phyloP scores from a whole-genome alignment of 169 alveolate genomes.

The Plasmodium sp. region DNA sequence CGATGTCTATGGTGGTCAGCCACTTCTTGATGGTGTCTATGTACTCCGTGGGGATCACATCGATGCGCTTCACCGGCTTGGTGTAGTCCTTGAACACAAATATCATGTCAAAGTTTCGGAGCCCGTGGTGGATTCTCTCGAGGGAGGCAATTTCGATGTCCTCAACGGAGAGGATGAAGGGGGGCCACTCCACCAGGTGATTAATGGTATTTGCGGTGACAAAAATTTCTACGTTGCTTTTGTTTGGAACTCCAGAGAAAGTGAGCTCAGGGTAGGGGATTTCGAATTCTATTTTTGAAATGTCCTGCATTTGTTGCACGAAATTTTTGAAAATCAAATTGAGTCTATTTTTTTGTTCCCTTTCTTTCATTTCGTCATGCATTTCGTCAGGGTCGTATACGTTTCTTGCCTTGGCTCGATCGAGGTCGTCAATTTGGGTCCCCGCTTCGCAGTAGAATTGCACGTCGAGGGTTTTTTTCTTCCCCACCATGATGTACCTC shows the following conservation, averaged over 20 bases:
- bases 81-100: constrained; percentile 95
- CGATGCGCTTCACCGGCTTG: constrained; percentile 94
- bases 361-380: constrained; percentile 96
- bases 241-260: constrained; percentile 96
- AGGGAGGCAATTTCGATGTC: constrained; percentile 97
- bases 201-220: constrained; percentile 97
- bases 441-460: constrained; percentile 98
- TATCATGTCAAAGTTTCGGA: constrained; percentile 97
- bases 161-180: constrained; percentile 94
- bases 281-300: constrained; percentile 78
- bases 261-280: constrained; percentile 91
- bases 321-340: constrained; percentile 94
- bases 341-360: constrained; percentile 92
- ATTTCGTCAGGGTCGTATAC: constrained; percentile 97
- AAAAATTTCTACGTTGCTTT: constrained; percentile 94
- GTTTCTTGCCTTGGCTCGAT: constrained; percentile 91
- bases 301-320: constrained; percentile 81
- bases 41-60: constrained; percentile 95
- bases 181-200: constrained; percentile 96
- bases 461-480: constrained; percentile 94
- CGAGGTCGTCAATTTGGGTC: constrained; percentile 96
- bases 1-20: constrained; percentile 91
- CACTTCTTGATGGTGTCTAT: constrained; percentile 94
- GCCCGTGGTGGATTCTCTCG: constrained; percentile 97
- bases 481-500: constrained; percentile 96